Evolutionary conservation across 1,284 basidiomycete genomes (phyloP).

Genomic region (Fomitiporia mediterranea): DNA sequence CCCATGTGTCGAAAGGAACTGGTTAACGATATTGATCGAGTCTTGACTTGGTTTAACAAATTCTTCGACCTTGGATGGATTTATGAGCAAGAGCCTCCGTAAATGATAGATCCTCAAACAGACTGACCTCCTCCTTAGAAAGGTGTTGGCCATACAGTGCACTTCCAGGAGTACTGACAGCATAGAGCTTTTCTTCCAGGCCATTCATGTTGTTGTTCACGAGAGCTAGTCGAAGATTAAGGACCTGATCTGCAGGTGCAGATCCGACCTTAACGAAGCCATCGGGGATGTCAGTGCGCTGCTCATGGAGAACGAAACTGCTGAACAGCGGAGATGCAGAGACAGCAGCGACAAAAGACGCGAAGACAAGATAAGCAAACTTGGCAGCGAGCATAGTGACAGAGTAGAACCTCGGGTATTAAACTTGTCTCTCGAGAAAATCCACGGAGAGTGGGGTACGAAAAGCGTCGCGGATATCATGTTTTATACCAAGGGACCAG

Average conservation of each 20-base stretch:
- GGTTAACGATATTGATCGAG: conserved; percentile 20
- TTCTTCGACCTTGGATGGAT: conserved; percentile 16
- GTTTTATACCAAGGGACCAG: not conserved
- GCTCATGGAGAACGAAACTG: conserved; percentile 25
- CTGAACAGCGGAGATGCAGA: conserved; percentile 15
- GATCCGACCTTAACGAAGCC: conserved; percentile 25
- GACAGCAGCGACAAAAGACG: conserved; percentile 14
- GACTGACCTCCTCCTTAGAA: conserved; percentile 27
- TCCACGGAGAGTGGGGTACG: not conserved
- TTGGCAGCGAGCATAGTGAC: conserved; percentile 6
- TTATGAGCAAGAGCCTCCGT: not conserved
- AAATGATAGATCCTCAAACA: not conserved
- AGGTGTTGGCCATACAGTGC: conserved; percentile 28
- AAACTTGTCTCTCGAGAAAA: not conserved
- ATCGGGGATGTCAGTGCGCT: conserved; percentile 21
- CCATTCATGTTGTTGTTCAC: conserved; percentile 24
- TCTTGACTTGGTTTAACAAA: conserved; percentile 23
- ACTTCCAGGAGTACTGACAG: conserved; percentile 28
- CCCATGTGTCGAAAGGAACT: conserved; percentile 20
- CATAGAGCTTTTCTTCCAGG: conserved; percentile 26
- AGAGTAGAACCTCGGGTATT: not conserved
- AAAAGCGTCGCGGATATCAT: not conserved
- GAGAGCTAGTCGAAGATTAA: conserved; percentile 27
- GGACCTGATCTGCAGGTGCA: conserved; percentile 22
- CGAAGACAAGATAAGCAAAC: conserved; percentile 12